Percentiles rank a stretch among this genome's conserved stretches.
Conservation (phyloP, 306 rosid species). For the Erythrophleum fordii region DNA sequence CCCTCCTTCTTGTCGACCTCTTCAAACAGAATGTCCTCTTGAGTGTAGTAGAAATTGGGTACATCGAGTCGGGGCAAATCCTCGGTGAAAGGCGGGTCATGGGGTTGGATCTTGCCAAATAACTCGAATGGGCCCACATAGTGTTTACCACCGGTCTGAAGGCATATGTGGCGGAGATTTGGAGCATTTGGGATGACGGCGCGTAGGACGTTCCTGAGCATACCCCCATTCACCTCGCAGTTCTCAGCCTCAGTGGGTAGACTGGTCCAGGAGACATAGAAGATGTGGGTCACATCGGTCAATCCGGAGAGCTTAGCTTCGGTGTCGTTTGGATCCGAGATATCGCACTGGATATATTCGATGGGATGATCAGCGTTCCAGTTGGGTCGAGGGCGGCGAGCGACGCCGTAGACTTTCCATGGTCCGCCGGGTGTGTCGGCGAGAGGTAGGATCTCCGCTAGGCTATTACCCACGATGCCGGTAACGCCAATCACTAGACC, state of each 20-base stretch:
- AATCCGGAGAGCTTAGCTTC: slow-evolving; percentile 49
- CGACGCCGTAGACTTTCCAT: background rate
- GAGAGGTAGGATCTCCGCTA: background rate
- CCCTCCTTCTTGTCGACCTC: slow-evolving; percentile 47
- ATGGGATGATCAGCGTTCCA: slow-evolving; percentile 61
- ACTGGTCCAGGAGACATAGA: slow-evolving; percentile 53
- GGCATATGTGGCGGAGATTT: background rate
- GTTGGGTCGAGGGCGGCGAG: slow-evolving; percentile 42
- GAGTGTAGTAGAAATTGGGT: slow-evolving; percentile 31
- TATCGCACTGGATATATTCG: slow-evolving; percentile 36
- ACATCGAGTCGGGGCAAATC: slow-evolving; percentile 49
- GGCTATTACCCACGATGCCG: background rate
- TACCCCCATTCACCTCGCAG: background rate
- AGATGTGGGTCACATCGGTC: slow-evolving; percentile 56
- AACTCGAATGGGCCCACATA: slow-evolving; percentile 51
- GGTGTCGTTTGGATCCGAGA: slow-evolving; percentile 38
- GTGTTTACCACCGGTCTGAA: slow-evolving; percentile 23
- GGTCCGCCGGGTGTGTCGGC: background rate
- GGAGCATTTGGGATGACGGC: background rate
- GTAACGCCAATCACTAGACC: slow-evolving; percentile 28
- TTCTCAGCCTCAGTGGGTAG: slow-evolving; percentile 20
- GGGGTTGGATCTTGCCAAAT: slow-evolving; percentile 18
- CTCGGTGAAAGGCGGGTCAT: slow-evolving; percentile 61
- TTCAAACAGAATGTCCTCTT: slow-evolving; percentile 35
- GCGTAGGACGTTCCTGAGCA: background rate